These are phyloP conservation scores for Colletotrichum gigasporum DNA, from an alignment of 2,329 filamentous ascomycete genomes.

Conservation along the genomic window DNA sequence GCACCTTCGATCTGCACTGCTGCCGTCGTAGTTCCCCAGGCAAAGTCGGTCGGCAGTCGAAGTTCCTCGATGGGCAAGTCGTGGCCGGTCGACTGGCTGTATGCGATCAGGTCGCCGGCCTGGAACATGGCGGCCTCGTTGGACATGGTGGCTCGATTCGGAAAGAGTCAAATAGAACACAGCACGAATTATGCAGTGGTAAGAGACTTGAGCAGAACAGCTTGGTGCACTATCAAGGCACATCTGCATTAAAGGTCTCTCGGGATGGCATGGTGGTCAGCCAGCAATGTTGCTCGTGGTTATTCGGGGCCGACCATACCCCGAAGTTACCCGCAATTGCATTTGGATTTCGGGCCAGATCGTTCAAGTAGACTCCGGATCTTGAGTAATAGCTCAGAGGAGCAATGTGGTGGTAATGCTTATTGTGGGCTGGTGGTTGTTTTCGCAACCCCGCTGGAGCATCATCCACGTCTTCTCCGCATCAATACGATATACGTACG, in stretches of 20 bases:
- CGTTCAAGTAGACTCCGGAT: too few species aligned
- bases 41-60: constrained; percentile 46
- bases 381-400: too few species aligned
- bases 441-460: too few species aligned
- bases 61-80: constrained; percentile 1
- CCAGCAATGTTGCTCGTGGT: not conserved
- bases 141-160: not conserved
- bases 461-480: too few species aligned
- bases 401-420: too few species aligned
- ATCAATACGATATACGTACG: constrained; percentile 11
- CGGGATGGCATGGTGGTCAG: not conserved
- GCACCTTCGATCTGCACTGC: constrained; percentile 57
- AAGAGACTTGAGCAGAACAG: not conserved
- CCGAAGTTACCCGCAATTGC: too few species aligned
- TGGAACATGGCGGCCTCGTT: constrained; percentile 7
- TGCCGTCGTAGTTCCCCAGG: constrained; percentile 53
- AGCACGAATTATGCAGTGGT: too few species aligned
- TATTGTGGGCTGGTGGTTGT: too few species aligned
- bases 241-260: too few species aligned
- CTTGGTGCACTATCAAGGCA: not conserved
- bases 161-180: too few species aligned
- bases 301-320: not conserved
- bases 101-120: constrained; percentile 1
- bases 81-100: not conserved
- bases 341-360: too few species aligned